phyloP scores from a whole-genome alignment of 2,329 filamentous ascomycete genomes.

The Fusarium piperis region DNA sequence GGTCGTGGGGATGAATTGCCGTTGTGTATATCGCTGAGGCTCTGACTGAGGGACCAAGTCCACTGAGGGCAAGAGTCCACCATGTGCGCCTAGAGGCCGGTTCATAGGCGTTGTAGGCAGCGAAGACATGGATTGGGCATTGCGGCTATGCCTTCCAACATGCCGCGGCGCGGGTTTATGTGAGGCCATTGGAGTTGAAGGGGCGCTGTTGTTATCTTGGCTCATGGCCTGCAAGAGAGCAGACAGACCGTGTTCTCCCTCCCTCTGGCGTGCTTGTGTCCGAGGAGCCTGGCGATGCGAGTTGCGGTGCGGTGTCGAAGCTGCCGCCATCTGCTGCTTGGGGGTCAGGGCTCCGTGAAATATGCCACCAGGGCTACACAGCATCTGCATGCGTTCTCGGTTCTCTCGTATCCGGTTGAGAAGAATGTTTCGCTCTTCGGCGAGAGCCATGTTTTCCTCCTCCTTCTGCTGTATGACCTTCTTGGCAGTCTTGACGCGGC shows the following conservation, averaged over 20 bases:
- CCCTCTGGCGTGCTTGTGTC: conserved; percentile 55
- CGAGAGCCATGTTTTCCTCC: conserved; percentile 74
- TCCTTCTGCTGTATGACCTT: conserved; percentile 82
- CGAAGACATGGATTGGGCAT: conserved; percentile 85
- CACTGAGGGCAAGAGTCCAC: conserved; percentile 68
- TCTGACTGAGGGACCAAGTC: conserved; percentile 70
- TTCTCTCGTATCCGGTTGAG: conserved; percentile 89
- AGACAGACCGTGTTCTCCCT: conserved; percentile 73
- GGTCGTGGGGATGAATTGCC: conserved; percentile 57
- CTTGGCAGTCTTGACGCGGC: conserved; percentile 77
- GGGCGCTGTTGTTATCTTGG: conserved; percentile 76
- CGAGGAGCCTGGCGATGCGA: conserved; percentile 63
- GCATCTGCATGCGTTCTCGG: conserved; percentile 82
- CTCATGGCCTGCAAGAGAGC: conserved; percentile 83
- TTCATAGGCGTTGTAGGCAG: conserved; percentile 79
- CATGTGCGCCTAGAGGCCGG: conserved; percentile 59
- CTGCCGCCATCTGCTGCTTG: conserved; percentile 52
- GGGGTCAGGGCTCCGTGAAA: conserved; percentile 72
- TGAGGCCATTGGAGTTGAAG: conserved; percentile 70
- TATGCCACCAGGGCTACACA: conserved; percentile 78
- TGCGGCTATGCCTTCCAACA: conserved; percentile 74
- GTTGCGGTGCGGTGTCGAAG: conserved; percentile 56
- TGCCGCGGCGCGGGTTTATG: conserved; percentile 59
- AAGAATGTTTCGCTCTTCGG: conserved; percentile 80
- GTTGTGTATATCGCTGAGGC: conserved; percentile 57